These are phyloP conservation scores for Solidago caesia DNA, from an alignment of 129 eudicot species.

Conservation along the genomic window DNA sequence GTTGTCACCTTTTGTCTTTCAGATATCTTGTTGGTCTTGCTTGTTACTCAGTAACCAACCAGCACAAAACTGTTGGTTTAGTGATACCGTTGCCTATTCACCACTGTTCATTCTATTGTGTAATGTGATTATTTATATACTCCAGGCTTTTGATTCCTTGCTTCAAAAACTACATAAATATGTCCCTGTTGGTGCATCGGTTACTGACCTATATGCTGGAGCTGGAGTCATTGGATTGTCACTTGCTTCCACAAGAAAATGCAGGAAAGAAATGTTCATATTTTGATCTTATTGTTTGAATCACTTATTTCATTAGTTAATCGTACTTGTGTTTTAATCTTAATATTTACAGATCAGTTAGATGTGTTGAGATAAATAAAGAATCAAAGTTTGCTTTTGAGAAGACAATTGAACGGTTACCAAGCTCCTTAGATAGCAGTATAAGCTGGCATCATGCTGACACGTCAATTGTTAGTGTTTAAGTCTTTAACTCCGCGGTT, in stretches of 20 bases:
- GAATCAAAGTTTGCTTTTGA: slow-evolving; percentile 84
- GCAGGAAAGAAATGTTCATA: slow-evolving; percentile 54
- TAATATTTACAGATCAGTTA: slow-evolving; percentile 60
- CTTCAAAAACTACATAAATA: slow-evolving; percentile 81
- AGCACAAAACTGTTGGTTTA: slow-evolving; percentile 8
- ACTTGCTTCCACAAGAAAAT: slow-evolving; percentile 77
- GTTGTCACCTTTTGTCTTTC: background rate
- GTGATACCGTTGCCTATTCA: slow-evolving; percentile 8
- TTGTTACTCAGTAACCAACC: background rate
- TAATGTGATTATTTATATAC: slow-evolving; percentile 21
- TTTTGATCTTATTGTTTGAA: slow-evolving; percentile 17
- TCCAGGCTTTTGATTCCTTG: slow-evolving; percentile 93
- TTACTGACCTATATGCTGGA: slow-evolving; percentile 94
- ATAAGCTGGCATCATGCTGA: slow-evolving; percentile 99
- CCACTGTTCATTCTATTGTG: slow-evolving; percentile 20
- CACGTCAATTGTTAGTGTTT: slow-evolving; percentile 60
- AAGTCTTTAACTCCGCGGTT: slow-evolving; percentile 19
- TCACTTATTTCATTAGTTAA: slow-evolving; percentile 12
- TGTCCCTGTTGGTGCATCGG: slow-evolving; percentile 89
- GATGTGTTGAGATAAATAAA: slow-evolving; percentile 90
- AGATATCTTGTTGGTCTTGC: slow-evolving; percentile 8
- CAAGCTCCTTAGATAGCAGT: slow-evolving; percentile 56
- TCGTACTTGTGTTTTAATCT: slow-evolving; percentile 5
- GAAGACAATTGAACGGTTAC: slow-evolving; percentile 84
- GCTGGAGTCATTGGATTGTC: slow-evolving; percentile 97